These are phyloP conservation scores for Fusarium buxicola DNA, from an alignment of 2,329 filamentous ascomycete genomes.

Conservation along the genomic window DNA sequence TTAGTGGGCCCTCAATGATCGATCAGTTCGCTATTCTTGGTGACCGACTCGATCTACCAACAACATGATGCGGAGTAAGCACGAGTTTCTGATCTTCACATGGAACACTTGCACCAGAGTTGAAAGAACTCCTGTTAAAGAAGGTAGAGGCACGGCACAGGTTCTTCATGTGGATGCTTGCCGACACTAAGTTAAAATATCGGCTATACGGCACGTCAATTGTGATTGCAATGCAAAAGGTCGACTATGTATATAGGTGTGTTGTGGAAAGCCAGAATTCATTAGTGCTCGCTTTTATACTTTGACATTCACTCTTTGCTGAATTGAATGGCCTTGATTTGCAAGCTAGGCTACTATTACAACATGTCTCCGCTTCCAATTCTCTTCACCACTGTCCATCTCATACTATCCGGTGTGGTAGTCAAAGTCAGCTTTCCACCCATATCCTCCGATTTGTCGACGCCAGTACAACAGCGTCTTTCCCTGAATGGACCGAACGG, in stretches of 20 bases:
- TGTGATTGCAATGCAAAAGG: too few species aligned
- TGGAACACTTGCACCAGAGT: too few species aligned
- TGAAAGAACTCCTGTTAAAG: not conserved
- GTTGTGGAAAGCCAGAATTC: too few species aligned
- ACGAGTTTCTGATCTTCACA: not conserved
- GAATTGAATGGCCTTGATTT: too few species aligned
- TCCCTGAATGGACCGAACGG: constrained; percentile 15
- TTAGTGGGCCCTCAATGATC: too few species aligned
- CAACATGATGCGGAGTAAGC: not conserved
- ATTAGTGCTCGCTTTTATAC: too few species aligned
- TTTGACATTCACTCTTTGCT: too few species aligned
- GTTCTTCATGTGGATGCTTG: not conserved
- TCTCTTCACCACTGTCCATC: not conserved
- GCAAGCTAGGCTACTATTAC: not conserved
- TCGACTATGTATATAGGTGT: too few species aligned
- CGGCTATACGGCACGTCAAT: constrained; percentile 1
- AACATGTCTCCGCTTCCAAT: not conserved
- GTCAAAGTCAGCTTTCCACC: constrained; percentile 14
- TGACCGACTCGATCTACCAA: not conserved
- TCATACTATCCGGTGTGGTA: not conserved
- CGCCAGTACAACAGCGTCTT: constrained; percentile 23
- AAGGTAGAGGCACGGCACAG: not conserved
- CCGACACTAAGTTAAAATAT: not conserved
- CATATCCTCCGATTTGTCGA: constrained; percentile 20
- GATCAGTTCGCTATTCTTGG: too few species aligned